Conservation (phyloP, 139 green algal species). For the Monoraphidium neglectum region DNA sequence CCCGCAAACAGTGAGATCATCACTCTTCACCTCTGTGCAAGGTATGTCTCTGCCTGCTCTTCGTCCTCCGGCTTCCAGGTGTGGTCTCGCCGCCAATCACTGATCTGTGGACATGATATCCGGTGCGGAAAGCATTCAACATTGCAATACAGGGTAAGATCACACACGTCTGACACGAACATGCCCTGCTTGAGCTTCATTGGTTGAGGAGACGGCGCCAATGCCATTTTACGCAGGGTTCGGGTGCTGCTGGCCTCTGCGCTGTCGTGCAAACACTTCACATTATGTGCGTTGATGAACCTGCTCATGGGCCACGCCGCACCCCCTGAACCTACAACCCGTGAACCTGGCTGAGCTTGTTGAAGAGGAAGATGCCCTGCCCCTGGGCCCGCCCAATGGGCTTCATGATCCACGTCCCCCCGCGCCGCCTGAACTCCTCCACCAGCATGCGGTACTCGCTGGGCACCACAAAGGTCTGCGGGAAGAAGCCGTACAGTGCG, state of each 20-base stretch:
- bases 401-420: constrained; percentile 90
- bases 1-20: no score
- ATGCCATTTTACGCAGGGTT: no score
- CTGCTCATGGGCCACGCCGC: not conserved
- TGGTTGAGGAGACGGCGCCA: no score
- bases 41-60: constrained; percentile 69
- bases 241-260: no score
- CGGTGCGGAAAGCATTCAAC: no score
- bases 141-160: no score
- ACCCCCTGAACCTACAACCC: not conserved
- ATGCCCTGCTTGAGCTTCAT: no score
- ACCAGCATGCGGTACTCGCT: constrained; percentile 85
- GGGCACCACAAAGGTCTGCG: constrained; percentile 69
- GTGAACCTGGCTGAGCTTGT: constrained; percentile 79
- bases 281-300: no score
- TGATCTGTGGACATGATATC: constrained; percentile 55
- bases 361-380: constrained; percentile 88
- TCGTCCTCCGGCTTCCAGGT: constrained; percentile 58
- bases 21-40: constrained; percentile 65
- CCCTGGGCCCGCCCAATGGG: constrained; percentile 75
- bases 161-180: no score
- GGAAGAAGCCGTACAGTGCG: constrained; percentile 71
- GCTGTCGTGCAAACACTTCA: no score
- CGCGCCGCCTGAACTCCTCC: constrained; percentile 76
- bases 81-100: constrained; percentile 55